Evolutionary conservation across 2,329 filamentous ascomycete species (phyloP).

Genomic region (Uncinocarpus reesii): DNA sequence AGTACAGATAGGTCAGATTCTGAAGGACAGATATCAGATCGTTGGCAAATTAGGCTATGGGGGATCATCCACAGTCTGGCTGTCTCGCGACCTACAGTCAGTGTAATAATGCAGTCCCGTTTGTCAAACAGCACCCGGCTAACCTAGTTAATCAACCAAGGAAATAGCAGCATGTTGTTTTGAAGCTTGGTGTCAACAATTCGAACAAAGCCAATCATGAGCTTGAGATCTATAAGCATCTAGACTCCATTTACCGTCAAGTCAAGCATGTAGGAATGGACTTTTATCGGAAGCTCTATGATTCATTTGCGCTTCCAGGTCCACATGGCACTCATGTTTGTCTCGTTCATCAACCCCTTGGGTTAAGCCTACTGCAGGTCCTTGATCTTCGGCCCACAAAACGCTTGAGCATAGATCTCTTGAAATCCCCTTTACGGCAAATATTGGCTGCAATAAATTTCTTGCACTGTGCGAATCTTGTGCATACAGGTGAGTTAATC

Average conservation of each 20-base stretch:
- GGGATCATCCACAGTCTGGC: constrained; percentile 19
- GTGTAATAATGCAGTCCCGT: background rate
- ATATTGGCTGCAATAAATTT: constrained; percentile 8
- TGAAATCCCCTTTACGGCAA: constrained; percentile 13
- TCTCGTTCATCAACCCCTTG: constrained; percentile 15
- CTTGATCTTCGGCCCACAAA: constrained; percentile 11
- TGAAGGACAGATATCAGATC: constrained; percentile 14
- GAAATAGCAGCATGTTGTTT: background rate
- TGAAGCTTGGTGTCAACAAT: constrained; percentile 2
- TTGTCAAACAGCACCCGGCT: too few species aligned
- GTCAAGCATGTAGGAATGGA: constrained; percentile 11
- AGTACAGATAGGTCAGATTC: constrained; percentile 6
- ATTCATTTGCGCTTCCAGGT: constrained; percentile 14
- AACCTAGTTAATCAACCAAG: background rate
- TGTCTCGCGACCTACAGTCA: constrained; percentile 14
- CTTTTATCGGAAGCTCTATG: constrained; percentile 13
- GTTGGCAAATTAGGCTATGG: constrained; percentile 19
- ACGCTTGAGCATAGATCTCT: constrained; percentile 10
- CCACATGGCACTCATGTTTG: constrained; percentile 13
- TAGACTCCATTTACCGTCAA: background rate
- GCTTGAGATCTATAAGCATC: constrained; percentile 10
- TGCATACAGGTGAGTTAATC: constrained; percentile 10
- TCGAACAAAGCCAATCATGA: constrained; percentile 10
- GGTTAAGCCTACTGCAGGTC: constrained; percentile 13
- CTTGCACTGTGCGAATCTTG: constrained; percentile 2